Base-by-base conservation (phyloP, 2,329 filamentous ascomycete genomes). In the Mariannaea elegans region DNA sequence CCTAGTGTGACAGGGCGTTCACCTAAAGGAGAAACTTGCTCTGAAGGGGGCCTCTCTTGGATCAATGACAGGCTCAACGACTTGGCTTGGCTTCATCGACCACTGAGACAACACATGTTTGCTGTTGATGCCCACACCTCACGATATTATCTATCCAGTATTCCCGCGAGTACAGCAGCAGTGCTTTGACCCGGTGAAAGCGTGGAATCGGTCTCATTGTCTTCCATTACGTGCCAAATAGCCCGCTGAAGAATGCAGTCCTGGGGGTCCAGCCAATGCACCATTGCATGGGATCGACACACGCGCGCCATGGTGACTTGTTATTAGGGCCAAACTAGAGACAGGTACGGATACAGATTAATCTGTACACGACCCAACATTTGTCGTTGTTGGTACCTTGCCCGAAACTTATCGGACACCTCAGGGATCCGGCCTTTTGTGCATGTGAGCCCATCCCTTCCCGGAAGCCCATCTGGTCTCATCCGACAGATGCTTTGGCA, bases 61-160 rank as follows among this genome's bases (percentile, higher is more conserved):
- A 16, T 16, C 38, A n/a, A 41, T 6, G 16, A 19, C 3, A 19
- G 18, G 48, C 12, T 16, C 54, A 58, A 52, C 47, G 34, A 34
- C 32, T 47, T 21, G 48, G 27, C 36, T 47, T 21, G 42, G 19
- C 29, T 24, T 27, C 12, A 16, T 27, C 13, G 42, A 34, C 4
- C 38, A 6, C 38, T 16, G 56, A 59, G 56, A 59, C 56, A 59
- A 16, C 27, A 36, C 41, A 32, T 42, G 48, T 12, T 16, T 29
- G 29, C 46, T 46, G 36, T 55, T 34, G 54, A 16, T 18, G 38
- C 38, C 21, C 16, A 10, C 32, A n/a, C 32, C 14, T 36, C 9
- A n/a, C 14, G 32, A 36, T 13, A 36, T 13, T 5, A 36, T 36
- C 8, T 16, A 16, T 19, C 38, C 38, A n/a, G 38, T 41, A 4